A percentile compares a stretch with the other conserved stretches of the same genome.
Conservation (phyloP, 331 rosid species). For the Arachis monticola region DNA sequence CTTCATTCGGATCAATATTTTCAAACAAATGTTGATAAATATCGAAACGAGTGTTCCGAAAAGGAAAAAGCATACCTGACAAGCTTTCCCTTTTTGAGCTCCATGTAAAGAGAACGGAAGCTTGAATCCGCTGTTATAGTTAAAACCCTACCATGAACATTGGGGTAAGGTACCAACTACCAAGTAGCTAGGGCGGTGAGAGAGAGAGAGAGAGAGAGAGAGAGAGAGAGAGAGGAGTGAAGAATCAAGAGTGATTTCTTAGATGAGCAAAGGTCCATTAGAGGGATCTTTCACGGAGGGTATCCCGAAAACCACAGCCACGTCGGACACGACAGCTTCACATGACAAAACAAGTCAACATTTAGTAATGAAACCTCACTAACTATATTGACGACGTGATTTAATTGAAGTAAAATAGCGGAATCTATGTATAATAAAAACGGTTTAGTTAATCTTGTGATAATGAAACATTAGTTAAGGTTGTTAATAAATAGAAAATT, state of each 20-base stretch:
- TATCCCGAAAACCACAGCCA: slow-evolving; percentile 10
- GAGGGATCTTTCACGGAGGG: slow-evolving; percentile 15
- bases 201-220: not conserved
- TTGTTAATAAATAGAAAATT: too few species aligned
- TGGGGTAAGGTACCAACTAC: not conserved
- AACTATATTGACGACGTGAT: too few species aligned
- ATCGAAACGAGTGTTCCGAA: not conserved
- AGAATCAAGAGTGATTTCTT: not conserved
- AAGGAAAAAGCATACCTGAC: slow-evolving; percentile 62
- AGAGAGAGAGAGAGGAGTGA: not conserved
- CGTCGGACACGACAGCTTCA: not conserved
- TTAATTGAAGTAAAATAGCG: too few species aligned
- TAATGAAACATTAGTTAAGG: too few species aligned
- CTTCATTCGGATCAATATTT: slow-evolving; percentile 4
- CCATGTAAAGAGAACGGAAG: slow-evolving; percentile 55
- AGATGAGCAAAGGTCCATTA: not conserved
- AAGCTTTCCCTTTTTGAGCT: slow-evolving; percentile 70
- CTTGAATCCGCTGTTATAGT: slow-evolving; percentile 39
- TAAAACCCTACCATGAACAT: slow-evolving; percentile 53
- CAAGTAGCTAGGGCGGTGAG: not conserved
- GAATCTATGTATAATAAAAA: too few species aligned
- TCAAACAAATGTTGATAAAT: not conserved
- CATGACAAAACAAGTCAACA: slow-evolving; percentile 32
- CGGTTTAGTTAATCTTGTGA: too few species aligned
- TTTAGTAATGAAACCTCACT: not conserved